Percentiles rank a stretch among this genome's conserved stretches.
Evolutionary conservation across 2,329 filamentous ascomycete species (phyloP).

Genomic region (Xylaria sp.): DNA sequence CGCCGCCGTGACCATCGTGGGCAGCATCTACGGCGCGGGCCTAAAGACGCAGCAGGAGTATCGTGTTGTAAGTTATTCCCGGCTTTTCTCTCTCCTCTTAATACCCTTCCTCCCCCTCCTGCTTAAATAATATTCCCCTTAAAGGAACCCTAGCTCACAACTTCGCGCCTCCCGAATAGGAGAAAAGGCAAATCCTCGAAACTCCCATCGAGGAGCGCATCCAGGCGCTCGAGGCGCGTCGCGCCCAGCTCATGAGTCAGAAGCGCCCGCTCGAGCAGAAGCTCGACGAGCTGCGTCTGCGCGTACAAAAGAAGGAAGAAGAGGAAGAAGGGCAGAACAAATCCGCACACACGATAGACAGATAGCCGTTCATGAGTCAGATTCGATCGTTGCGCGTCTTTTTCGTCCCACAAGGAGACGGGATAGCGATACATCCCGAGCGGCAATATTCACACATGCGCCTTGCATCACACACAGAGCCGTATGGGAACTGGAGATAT

Average conservation of each 20-base stretch:
- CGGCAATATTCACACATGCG: neutral
- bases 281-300: slow-evolving; percentile 54
- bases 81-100: too few species aligned
- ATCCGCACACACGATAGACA: neutral
- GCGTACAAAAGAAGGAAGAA: slow-evolving; percentile 49
- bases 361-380: neutral
- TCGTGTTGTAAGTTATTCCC: slow-evolving; percentile 51
- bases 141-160: neutral
- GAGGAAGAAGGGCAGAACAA: neutral
- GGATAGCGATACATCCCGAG: neutral
- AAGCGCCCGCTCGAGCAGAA: slow-evolving; percentile 56
- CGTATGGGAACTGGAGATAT: too few species aligned
- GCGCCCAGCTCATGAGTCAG: slow-evolving; percentile 54
- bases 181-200: slow-evolving; percentile 53
- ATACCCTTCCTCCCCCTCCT: too few species aligned
- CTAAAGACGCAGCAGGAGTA: slow-evolving; percentile 62
- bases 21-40: slow-evolving; percentile 61
- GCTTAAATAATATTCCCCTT: neutral
- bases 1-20: slow-evolving; percentile 59
- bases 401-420: neutral
- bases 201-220: slow-evolving; percentile 58
- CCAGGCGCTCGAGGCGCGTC: slow-evolving; percentile 57
- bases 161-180: slow-evolving; percentile 38
- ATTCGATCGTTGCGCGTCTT: neutral
- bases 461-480: neutral